Evolutionary conservation across 257 asterid species (phyloP), one percentile per base, ranked within the genome.

Genomic region (Solanum pimpinellifolium): DNA sequence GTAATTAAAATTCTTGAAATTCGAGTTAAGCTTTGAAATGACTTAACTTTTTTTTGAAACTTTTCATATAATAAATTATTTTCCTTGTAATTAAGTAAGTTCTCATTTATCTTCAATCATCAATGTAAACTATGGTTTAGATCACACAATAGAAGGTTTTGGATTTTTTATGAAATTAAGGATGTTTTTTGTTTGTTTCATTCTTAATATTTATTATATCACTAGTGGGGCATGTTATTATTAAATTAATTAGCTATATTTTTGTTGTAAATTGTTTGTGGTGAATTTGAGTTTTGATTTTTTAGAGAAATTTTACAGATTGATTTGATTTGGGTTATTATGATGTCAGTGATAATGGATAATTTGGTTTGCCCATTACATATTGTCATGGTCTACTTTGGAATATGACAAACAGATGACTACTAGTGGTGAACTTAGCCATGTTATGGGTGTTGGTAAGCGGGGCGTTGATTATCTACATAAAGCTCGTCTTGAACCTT

Each of bases 391-490:
- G 99, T 95, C 99, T 91, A 89, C 94, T 11, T 90, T 96, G 2
- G 99, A 97, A 86, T 97, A 97, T 56, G 98, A 97, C 11, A 87
- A 37, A 6, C 99, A 97, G 90, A 90, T 97, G 96, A 90, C 90
- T 59, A 86, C 93, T 13, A 88, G 91, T 86, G 99, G 99, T 15
- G 99, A 97, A 88, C 96, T 97, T 77, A 89, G 91, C 1, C 93
- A 97, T 52, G 98, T 98, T 88, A 74, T 96, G 83, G 95, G 93
- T 83, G 99, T 98, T 60, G 91, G 96, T 35, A 97, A 97, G 65
- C 95, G 99, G 99, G 98, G 99, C 11, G 95, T 99, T 85, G 99
- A 97, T 86, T 97, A 97, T 88, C 92, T 96, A 91, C 95, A 95
- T 86, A 97, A 97, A 92, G 98, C 99, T 68, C 99, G 95, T 56